Conservation (phyloP, 257 asterid species). For the Misopates orontium region DNA sequence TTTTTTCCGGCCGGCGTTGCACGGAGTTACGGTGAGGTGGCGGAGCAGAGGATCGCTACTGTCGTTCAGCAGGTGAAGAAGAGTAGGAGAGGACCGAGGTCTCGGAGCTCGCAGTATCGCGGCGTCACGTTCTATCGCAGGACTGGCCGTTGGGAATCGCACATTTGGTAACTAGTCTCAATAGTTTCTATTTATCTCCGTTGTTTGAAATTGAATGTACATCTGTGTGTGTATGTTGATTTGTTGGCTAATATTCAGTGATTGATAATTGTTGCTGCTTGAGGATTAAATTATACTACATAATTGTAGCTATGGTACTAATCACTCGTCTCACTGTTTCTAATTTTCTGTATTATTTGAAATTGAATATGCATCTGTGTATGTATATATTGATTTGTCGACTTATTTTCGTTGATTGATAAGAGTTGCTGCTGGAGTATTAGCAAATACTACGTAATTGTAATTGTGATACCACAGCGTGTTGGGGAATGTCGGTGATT, state of each 20-base stretch:
- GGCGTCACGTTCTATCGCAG: conserved; percentile 98
- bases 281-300: no score
- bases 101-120: conserved; percentile 96
- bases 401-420: conserved; percentile 4
- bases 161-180: conserved; percentile 65
- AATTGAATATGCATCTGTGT: not conserved
- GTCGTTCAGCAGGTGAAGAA: conserved; percentile 66
- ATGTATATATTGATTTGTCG: conserved; percentile 8
- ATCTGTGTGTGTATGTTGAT: no score
- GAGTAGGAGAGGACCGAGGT: conserved; percentile 96
- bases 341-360: conserved; percentile 11
- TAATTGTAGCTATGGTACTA: no score
- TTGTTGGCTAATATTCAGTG: no score
- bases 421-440: conserved; percentile 20
- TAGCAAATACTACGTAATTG: conserved; percentile 12
- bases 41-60: conserved; percentile 43
- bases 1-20: conserved; percentile 44
- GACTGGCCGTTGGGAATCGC: conserved; percentile 99
- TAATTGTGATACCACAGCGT: conserved; percentile 6
- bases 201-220: no score
- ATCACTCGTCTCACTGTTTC: no score
- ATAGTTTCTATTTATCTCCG: no score
- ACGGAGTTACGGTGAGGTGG: conserved; percentile 26
- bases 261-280: no score
- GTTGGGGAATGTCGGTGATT: not conserved